Conservation (phyloP, 2,329 filamentous ascomycete genomes). For the Leptosphaerulina australis region DNA sequence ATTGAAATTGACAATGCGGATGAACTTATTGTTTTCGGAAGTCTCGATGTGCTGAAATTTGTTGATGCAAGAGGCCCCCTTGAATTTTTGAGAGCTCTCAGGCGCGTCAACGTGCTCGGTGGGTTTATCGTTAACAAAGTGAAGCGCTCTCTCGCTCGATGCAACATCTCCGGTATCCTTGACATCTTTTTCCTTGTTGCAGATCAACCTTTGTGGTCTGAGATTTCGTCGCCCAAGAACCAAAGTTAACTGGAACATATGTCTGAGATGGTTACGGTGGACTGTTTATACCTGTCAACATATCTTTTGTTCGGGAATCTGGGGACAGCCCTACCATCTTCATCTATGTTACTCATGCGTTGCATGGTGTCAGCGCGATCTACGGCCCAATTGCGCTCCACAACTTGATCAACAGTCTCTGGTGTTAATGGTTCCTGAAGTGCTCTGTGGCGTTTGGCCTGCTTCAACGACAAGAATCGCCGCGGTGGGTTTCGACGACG, state of each 20-base stretch:
- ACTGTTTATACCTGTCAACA: neutral
- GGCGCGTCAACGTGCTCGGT: neutral
- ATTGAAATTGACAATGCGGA: neutral
- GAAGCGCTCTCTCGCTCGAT: neutral
- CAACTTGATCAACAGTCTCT: neutral
- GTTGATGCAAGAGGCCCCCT: neutral
- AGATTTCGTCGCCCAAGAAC: no score
- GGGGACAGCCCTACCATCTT: no score
- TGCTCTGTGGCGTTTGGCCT: neutral
- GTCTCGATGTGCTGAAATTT: neutral
- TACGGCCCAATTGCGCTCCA: neutral
- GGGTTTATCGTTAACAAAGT: neutral
- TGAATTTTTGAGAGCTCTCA: neutral
- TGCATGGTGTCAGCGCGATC: neutral
- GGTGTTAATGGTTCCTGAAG: slow-evolving; percentile 4
- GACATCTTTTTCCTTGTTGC: no score
- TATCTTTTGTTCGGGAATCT: neutral
- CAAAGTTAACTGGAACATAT: neutral
- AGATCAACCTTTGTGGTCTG: no score
- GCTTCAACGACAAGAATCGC: neutral
- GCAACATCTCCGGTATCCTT: neutral
- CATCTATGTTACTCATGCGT: no score
- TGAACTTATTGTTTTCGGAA: neutral
- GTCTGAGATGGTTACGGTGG: neutral
- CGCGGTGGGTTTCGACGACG: neutral